Conservation (phyloP, 164 flowering plant species). For the Tetracentron sinense region DNA sequence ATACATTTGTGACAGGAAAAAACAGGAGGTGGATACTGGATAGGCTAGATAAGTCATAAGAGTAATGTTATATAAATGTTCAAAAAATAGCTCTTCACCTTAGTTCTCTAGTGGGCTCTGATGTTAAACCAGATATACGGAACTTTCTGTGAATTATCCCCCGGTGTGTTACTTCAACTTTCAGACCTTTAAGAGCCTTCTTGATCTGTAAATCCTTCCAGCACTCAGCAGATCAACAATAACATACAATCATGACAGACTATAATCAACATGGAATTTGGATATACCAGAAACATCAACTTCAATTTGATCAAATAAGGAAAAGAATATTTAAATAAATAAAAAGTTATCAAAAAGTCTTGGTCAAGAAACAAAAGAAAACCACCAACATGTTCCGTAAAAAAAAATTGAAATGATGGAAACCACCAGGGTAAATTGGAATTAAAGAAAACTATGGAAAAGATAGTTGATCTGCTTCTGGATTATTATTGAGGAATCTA, state of each 20-base stretch:
- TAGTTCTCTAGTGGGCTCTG: not conserved
- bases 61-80: not conserved
- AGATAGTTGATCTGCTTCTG: too few relatives aligned
- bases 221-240: not conserved
- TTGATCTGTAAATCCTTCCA: not conserved
- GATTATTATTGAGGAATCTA: too few relatives aligned
- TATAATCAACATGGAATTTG: too few relatives aligned
- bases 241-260: too few relatives aligned
- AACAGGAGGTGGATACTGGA: too few relatives aligned
- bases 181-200: slow-evolving; percentile 1
- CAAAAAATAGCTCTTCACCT: not conserved
- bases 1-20: not conserved
- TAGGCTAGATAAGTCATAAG: not conserved
- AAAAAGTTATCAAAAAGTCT: not conserved
- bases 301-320: not conserved
- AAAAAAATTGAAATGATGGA: too few relatives aligned
- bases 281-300: not conserved
- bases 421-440: too few relatives aligned
- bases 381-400: not conserved
- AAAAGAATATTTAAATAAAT: not conserved
- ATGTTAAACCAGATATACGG: not conserved
- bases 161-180: not conserved
- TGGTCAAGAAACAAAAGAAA: not conserved
- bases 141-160: not conserved
- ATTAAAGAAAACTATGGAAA: too few relatives aligned